phyloP scores from a whole-genome alignment of 2,329 filamentous ascomycete species.

The Seiridium cupressi region DNA sequence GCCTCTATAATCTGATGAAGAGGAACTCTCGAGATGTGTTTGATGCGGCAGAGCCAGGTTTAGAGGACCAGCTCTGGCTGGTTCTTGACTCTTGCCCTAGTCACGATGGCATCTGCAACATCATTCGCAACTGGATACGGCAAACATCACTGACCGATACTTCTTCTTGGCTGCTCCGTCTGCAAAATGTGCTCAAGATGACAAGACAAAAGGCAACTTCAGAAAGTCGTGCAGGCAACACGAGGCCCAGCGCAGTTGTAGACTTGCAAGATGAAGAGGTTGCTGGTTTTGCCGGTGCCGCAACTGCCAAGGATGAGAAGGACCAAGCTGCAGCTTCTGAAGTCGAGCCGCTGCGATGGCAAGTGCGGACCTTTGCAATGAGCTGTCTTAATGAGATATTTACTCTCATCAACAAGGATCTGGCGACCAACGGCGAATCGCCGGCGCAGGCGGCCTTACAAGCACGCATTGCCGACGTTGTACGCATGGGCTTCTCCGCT shows the following conservation, averaged over 20 bases:
- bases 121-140: constrained; percentile 89
- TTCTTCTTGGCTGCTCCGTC: constrained; percentile 80
- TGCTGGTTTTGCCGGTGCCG: constrained; percentile 81
- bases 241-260: constrained; percentile 53
- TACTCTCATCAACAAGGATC: constrained; percentile 73
- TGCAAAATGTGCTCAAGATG: constrained; percentile 86
- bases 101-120: constrained; percentile 79
- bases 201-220: constrained; percentile 68
- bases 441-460: constrained; percentile 77
- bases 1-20: constrained; percentile 93
- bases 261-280: constrained; percentile 96
- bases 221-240: constrained; percentile 40
- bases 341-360: constrained; percentile 91
- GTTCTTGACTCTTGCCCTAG: constrained; percentile 75
- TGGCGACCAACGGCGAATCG: constrained; percentile 75
- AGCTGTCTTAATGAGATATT: constrained; percentile 83
- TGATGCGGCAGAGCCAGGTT: constrained; percentile 67
- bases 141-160: constrained; percentile 84
- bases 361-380: constrained; percentile 93
- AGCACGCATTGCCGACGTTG: constrained; percentile 82
- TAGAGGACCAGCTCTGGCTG: constrained; percentile 92
- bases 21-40: constrained; percentile 83
- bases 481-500: constrained; percentile 95
- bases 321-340: constrained; percentile 51
- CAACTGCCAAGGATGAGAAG: constrained; percentile 53